phyloP scores from a whole-genome alignment of 768 basidiomycete species.

The Leccinum variicolor region DNA sequence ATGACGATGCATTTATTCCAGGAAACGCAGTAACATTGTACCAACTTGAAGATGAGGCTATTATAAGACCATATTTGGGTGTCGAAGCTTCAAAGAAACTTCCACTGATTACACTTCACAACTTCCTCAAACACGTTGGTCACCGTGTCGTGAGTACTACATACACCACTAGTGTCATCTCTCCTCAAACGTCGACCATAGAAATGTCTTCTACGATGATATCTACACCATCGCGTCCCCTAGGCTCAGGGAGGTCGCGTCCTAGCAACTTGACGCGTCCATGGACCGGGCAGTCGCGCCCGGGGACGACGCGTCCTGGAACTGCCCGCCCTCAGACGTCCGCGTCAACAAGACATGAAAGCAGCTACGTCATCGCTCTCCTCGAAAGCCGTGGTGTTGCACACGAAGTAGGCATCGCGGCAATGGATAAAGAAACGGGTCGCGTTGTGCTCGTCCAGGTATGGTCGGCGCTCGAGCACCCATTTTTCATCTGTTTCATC shows the following conservation, averaged over 20 bases:
- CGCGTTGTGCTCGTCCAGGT: constrained; percentile 79
- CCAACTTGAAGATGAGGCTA: not conserved
- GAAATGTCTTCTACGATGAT: constrained; percentile 10
- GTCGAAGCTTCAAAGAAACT: not conserved
- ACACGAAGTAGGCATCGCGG: constrained; percentile 84
- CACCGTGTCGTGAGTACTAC: not conserved
- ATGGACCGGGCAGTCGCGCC: constrained; percentile 56
- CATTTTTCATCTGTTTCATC: not conserved
- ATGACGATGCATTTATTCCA: constrained; percentile 1
- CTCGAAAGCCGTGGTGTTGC: constrained; percentile 77
- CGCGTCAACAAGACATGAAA: constrained; percentile 55
- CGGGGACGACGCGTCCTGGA: constrained; percentile 35
- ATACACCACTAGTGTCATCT: not conserved
- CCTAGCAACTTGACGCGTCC: constrained; percentile 36
- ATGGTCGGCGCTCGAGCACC: constrained; percentile 1
- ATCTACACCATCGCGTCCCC: constrained; percentile 5
- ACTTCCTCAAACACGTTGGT: not conserved
- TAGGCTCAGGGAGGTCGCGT: constrained; percentile 13
- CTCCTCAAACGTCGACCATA: not conserved
- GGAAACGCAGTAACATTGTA: not conserved
- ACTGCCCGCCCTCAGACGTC: constrained; percentile 62
- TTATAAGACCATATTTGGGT: not conserved
- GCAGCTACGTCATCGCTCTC: constrained; percentile 62
- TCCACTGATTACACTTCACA: not conserved
- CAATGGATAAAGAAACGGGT: constrained; percentile 77